Base-by-base conservation (phyloP, 73 alveolate genomes). In the Stentor coeruleus region DNA sequence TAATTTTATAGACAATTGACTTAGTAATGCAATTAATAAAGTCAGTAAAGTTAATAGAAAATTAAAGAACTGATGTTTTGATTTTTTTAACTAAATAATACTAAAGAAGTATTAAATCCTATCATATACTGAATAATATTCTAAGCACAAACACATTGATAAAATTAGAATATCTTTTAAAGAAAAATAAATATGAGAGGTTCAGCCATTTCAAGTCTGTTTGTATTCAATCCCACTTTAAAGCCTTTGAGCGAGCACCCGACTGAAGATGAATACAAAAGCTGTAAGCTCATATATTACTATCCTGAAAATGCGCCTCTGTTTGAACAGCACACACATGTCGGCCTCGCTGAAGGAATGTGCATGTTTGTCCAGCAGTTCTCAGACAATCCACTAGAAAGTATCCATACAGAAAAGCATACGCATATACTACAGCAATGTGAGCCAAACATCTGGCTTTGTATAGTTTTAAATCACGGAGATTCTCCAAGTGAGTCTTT, bases 391-490 rank as follows among this genome's bases (percentile, higher is more conserved):
- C 79, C 79, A 26, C 79, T 66, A 26, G 79, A 66, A 66, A 66
- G 79, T 2, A 66, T 66, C 37, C 79, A 66, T 66, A 66, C 79
- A 66, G 79, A 66, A 66, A 66, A 66, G 33, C 79, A 66, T 31
- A 66, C 79, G 37, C 79, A 66, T 66, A 2, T 66, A 20, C 79
- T 66, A 28, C 33, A 66, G n/a, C 42, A 66, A 66, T 66, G 79
- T 31, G 79, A 66, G 79, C 36, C 36, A 20, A 66, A 66, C 33
- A 20, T 66, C 37, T 66, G 37, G n/a, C 40, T 66, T 31, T 66
- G 79, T 66, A 66, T 66, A 28, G 79, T 66, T 26, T 40, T 66
- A 15, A 20, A 66, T 20, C 79, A 66, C 39, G 15, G 33, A 11
- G 37, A 20, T 11, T 26, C n/a, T 20, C 49, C 49, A 31, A 6